Conservation (phyloP, 768 basidiomycete genomes). For the Mycena sanguinolenta region DNA sequence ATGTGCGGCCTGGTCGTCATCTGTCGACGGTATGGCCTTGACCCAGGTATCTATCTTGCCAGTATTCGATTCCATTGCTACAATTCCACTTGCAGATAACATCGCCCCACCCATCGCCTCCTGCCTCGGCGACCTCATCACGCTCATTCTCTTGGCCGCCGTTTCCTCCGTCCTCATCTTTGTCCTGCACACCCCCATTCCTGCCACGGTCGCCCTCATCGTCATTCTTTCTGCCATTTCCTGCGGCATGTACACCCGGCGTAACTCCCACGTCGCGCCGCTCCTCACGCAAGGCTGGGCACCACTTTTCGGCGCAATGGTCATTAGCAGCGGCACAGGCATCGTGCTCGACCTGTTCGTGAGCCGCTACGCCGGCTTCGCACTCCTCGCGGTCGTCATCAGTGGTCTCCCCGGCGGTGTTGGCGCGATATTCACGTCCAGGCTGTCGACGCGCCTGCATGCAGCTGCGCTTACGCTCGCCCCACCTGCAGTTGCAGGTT, state of each 20-base stretch:
- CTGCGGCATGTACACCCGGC: slow-evolving; percentile 69
- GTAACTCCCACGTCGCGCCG: slow-evolving; percentile 77
- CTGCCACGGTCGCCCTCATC: slow-evolving; percentile 67
- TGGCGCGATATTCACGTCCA: slow-evolving; percentile 91
- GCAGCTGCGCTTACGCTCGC: slow-evolving; percentile 60
- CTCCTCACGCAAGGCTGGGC: slow-evolving; percentile 90
- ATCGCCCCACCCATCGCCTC: slow-evolving; percentile 95
- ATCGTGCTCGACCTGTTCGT: slow-evolving; percentile 94
- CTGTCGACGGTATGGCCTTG: slow-evolving; percentile 79
- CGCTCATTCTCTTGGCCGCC: slow-evolving; percentile 84
- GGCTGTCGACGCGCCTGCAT: slow-evolving; percentile 91
- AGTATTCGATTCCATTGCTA: neutral
- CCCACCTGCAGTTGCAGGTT: slow-evolving; percentile 37
- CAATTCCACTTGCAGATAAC: slow-evolving; percentile 72
- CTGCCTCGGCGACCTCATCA: slow-evolving; percentile 93
- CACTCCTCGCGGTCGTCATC: slow-evolving; percentile 88
- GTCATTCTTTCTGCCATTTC: slow-evolving; percentile 60
- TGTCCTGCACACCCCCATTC: slow-evolving; percentile 74
- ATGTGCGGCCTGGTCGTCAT: slow-evolving; percentile 89
- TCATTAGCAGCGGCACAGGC: slow-evolving; percentile 88
- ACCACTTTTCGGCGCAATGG: slow-evolving; percentile 92
- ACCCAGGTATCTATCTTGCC: slow-evolving; percentile 75
- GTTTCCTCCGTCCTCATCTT: slow-evolving; percentile 81
- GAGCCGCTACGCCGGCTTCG: slow-evolving; percentile 88
- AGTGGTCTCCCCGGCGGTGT: slow-evolving; percentile 92